These are phyloP conservation scores for Smittium culicis DNA, from an alignment of 371 early-diverging fungal genomes.

Conservation along the genomic window DNA sequence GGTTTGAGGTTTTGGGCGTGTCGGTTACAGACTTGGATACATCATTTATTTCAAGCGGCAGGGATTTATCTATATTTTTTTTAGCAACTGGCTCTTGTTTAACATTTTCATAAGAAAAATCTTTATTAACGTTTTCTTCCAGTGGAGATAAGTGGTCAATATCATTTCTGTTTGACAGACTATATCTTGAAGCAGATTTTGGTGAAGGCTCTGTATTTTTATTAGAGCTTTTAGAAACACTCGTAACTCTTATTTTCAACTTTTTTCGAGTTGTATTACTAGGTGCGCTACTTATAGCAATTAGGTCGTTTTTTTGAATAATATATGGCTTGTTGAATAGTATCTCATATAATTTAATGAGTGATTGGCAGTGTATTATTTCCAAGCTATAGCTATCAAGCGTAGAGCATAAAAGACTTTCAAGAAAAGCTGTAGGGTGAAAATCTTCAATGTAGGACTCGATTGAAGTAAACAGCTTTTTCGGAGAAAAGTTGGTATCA, in stretches of 20 bases:
- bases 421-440: background rate
- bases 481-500: background rate
- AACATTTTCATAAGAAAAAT: too few species aligned
- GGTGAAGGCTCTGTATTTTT: background rate
- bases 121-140: too few species aligned
- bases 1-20: background rate
- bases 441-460: background rate
- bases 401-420: background rate
- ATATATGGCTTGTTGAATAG: background rate
- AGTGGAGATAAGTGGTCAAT: background rate
- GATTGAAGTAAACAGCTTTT: background rate
- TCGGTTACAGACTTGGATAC: too few species aligned
- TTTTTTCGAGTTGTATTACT: background rate
- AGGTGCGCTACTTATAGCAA: background rate
- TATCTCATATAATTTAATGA: background rate
- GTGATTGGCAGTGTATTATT: background rate
- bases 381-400: background rate
- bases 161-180: background rate
- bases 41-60: too few species aligned
- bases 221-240: background rate
- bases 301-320: background rate
- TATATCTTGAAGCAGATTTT: background rate
- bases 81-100: too few species aligned
- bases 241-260: background rate
- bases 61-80: too few species aligned